Evolutionary conservation across 2,329 filamentous ascomycete species (phyloP), one percentile per base, ranked within the genome.

Genomic region (Trichoderma sp.): DNA sequence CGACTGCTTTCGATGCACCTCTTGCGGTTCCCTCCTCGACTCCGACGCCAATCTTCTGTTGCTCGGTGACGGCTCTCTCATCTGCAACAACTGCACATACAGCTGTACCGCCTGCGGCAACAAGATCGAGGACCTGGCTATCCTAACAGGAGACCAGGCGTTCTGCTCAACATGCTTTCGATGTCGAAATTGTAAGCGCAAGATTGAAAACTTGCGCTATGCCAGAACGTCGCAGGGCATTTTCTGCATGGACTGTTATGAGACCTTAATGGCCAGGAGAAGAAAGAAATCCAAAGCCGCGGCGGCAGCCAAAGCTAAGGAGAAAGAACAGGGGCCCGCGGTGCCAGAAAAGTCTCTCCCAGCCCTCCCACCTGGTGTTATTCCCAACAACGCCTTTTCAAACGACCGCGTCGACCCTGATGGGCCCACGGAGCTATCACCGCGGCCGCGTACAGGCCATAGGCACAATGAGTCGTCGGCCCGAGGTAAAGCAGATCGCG

Each of bases 51-150:
- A 98, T 81, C 90, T 99, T 61, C 90, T 99, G 63, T 91, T 99
- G 31, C 92, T 99, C 72, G 96, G 96, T 79, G 96, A 99, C 83
- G 96, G 96, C 73, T 98, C 95, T 21, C 89, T 99, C 73, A 98
- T 99, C 75, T 99, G 96, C 86, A 98, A 97, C 84, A 97, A 97
- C 81, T 99, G 96, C 84, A 98, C 96, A 66, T 99, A 99, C 81
- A 97, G 94, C 85, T 99, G 96, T 85, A 97, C 90, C 80, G 94
- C 94, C 66, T 99, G 96, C 81, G 90, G 90, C 70, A 95, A 97
- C 84, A 99, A 99, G 85, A 99, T 99, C 74, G 96, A 99, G 79
- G 96, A 99, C 79, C 86, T 98, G 72, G 96, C 96, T 72, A 99
- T 99, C 79, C 85, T 99, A 74, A 99, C 96, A 0, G 96, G 96